Evolutionary conservation across 208 protist genomes (phyloP).

Genomic region (Crithidia bombi): DNA sequence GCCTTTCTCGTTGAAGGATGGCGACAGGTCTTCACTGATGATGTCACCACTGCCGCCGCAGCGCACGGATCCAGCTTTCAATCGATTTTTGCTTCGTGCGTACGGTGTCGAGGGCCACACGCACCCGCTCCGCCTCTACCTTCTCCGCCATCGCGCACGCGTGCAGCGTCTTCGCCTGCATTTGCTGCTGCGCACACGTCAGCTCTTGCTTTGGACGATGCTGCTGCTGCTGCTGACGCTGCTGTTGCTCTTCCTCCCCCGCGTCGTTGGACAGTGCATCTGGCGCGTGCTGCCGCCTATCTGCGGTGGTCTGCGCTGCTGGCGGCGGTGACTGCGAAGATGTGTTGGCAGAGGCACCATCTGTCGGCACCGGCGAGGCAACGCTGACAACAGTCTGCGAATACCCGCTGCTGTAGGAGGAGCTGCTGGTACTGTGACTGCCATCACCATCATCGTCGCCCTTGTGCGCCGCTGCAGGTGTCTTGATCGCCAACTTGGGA

Average conservation of each 20-base stretch:
- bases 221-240: not conserved
- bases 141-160: constrained; percentile 8
- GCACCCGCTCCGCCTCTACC: constrained; percentile 17
- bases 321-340: not conserved
- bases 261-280: not conserved
- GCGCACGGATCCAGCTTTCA: constrained; percentile 26
- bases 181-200: not conserved
- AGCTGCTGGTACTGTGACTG: constrained; percentile 1
- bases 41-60: not conserved
- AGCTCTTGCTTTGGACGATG: not conserved
- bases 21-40: not conserved
- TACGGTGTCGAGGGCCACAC: constrained; percentile 24
- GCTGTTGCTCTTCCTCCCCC: not conserved
- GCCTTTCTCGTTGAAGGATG: too few species aligned
- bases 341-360: not conserved
- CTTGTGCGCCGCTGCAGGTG: not conserved
- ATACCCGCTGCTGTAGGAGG: constrained; percentile 3
- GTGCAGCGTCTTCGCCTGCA: not conserved
- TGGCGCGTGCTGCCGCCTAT: not conserved
- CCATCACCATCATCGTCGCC: not conserved
- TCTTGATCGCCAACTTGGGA: not conserved
- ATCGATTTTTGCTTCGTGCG: constrained; percentile 34
- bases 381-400: constrained; percentile 18
- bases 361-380: constrained; percentile 12
- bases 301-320: not conserved